Base-by-base conservation (phyloP, 306 rosid species). In the Gleditsia sinensis region DNA sequence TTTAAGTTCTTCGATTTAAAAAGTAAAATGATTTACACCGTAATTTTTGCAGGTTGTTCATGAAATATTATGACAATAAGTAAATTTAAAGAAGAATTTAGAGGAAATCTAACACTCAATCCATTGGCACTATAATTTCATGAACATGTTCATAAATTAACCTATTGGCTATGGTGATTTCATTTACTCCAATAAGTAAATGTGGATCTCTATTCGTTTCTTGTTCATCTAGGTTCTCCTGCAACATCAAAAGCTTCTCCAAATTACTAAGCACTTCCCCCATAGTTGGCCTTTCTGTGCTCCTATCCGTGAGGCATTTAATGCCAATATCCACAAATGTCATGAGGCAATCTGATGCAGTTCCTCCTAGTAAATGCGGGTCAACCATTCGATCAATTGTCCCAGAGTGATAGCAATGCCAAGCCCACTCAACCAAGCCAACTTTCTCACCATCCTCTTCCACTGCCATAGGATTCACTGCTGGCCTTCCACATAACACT, bases 401-500 rank as follows among this genome's bases (percentile, higher is more conserved):
- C 32, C 86, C 82, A 4, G 53, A 43, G 4, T 54, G 79, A 25
- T 77, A 33, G 28, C 84, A 75, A 27, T 67, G 74, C 51, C 67
- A 23, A 1, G 80, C 89, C 89, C 94, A 91, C 12, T 69, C 71
- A 0, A 76, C 88, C 1, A 91, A 39, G 12, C 69, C 75, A 67
- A 56, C 74, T 36, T 85, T 79, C 68, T 75, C 81, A 33, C 9
- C 69, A 30, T 79, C 76, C 48, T 82, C 81, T 51, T 78, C 85
- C 1, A 20, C 65, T 50, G 64, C 84, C 2, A n/a, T 19, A 8
- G 59, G 74, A 10, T 83, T 24, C 19, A 83, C 58, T 5, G 88
- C 86, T 0, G 87, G 77, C 45, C 89, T 79, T 9, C 78, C 84
- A 24, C 88, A 42, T 0, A 91, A 24, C 3, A 86, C 85, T 62